Conservation (phyloP, 2,329 filamentous ascomycete genomes). For the Diaporthe citri region DNA sequence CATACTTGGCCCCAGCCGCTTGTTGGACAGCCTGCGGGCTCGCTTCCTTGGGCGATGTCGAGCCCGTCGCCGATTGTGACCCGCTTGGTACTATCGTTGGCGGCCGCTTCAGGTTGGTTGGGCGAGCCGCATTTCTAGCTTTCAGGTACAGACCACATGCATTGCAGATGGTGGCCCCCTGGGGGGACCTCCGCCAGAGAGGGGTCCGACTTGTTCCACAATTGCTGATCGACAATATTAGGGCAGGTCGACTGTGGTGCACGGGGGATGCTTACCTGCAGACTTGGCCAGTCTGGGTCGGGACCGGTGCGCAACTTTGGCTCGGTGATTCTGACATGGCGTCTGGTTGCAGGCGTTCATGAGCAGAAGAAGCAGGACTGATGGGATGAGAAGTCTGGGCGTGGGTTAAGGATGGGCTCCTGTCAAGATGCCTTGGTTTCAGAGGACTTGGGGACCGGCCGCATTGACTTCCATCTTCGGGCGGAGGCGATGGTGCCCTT, state of each 20-base stretch:
- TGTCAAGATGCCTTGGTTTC: conserved; percentile 32
- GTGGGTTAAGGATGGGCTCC: conserved; percentile 35
- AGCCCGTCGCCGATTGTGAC: conserved; percentile 58
- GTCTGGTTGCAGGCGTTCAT: conserved; percentile 35
- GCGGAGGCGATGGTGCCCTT: conserved; percentile 43
- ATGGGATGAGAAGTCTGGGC: conserved; percentile 41
- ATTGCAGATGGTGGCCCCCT: conserved; percentile 96
- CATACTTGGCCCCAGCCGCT: conserved; percentile 74
- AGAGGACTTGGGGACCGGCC: conserved; percentile 37
- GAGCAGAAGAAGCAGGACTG: conserved; percentile 37
- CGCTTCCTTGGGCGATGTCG: conserved; percentile 53
- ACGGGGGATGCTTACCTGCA: conserved; percentile 71
- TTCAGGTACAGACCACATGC: conserved; percentile 96
- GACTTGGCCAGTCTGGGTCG: conserved; percentile 70
- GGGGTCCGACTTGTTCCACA: conserved; percentile 95
- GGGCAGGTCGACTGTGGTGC: conserved; percentile 34
- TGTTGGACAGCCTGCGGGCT: conserved; percentile 54
- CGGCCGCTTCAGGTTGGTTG: conserved; percentile 89
- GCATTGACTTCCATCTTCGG: conserved; percentile 42
- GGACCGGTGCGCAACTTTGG: conserved; percentile 27
- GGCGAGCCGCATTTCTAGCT: conserved; percentile 89
- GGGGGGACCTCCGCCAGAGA: conserved; percentile 92
- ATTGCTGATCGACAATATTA: conserved; percentile 72
- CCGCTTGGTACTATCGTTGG: conserved; percentile 63
- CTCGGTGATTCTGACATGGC: conserved; percentile 31